Evolutionary conservation across 257 asterid species (phyloP).

Genomic region (Nicotiana attenuata): DNA sequence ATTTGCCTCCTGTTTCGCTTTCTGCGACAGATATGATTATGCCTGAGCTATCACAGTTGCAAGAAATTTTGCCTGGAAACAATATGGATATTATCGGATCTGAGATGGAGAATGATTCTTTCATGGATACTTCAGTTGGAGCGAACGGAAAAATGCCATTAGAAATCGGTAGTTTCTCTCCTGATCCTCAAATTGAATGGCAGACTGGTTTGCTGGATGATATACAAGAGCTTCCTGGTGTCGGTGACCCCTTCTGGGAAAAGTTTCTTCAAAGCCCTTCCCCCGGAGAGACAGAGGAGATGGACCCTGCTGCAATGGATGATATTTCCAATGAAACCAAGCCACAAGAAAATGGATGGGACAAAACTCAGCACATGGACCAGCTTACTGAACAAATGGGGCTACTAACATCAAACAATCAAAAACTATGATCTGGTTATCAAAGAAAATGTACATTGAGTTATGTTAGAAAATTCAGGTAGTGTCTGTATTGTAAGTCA

Average conservation of each 20-base stretch:
- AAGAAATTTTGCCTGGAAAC: slow-evolving; percentile 34
- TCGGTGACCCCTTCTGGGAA: slow-evolving; percentile 84
- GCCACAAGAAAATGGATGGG: slow-evolving; percentile 48
- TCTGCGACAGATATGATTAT: slow-evolving; percentile 38
- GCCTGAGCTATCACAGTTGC: slow-evolving; percentile 46
- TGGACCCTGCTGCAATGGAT: slow-evolving; percentile 26
- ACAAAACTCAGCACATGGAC: slow-evolving; percentile 51
- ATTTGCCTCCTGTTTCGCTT: slow-evolving; percentile 28
- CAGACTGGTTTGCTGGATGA: slow-evolving; percentile 49
- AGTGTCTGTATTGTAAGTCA: not conserved
- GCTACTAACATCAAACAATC: slow-evolving; percentile 54
- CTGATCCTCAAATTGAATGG: slow-evolving; percentile 60
- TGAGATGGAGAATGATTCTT: slow-evolving; percentile 24
- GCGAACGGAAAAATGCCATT: slow-evolving; percentile 29
- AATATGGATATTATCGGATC: slow-evolving; percentile 36
- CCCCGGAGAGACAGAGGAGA: slow-evolving; percentile 29
- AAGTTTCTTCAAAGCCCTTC: slow-evolving; percentile 61
- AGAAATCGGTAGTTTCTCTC: slow-evolving; percentile 46
- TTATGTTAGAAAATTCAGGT: not conserved
- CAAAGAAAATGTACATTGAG: not conserved
- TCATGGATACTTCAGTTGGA: slow-evolving; percentile 33
- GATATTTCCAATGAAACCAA: slow-evolving; percentile 37
- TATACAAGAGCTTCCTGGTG: slow-evolving; percentile 62
- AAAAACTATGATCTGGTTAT: slow-evolving; percentile 24
- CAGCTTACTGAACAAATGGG: slow-evolving; percentile 87